These are phyloP conservation scores for Aspergillus aculeatus DNA, from an alignment of 2,329 filamentous ascomycete species.

Conservation along the genomic window DNA sequence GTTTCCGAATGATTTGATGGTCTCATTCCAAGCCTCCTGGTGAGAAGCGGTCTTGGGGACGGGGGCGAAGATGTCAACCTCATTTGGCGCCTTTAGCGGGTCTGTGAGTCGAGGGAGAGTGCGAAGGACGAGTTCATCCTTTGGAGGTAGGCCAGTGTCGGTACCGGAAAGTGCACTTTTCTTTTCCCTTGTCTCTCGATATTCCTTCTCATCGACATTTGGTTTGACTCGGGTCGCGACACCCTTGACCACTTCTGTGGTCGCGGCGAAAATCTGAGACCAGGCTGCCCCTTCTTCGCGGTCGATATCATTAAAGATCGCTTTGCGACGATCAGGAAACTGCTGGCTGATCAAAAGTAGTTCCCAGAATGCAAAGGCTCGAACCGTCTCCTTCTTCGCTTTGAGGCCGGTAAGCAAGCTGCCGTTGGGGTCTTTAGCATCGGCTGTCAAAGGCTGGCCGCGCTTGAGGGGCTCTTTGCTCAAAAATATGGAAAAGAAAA, in stretches of 20 bases:
- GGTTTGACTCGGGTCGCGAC: conserved; percentile 66
- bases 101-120: conserved; percentile 52
- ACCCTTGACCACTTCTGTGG: conserved; percentile 66
- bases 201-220: neutral
- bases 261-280: conserved; percentile 71
- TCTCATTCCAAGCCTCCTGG: conserved; percentile 39
- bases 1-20: conserved; percentile 48
- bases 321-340: conserved; percentile 72
- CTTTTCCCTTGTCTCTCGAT: conserved; percentile 18
- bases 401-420: conserved; percentile 81
- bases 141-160: conserved; percentile 43
- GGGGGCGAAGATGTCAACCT: conserved; percentile 49
- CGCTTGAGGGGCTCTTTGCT: conserved; percentile 80
- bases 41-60: conserved; percentile 38
- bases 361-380: conserved; percentile 89
- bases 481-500: conserved; percentile 77
- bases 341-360: conserved; percentile 73
- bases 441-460: conserved; percentile 75
- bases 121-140: conserved; percentile 41
- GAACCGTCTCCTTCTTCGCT: conserved; percentile 75
- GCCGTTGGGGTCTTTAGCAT: conserved; percentile 88
- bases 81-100: conserved; percentile 48
- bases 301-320: conserved; percentile 84
- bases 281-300: conserved; percentile 76
- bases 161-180: conserved; percentile 47